Base-by-base conservation (phyloP, 192 early-diverging fungal genomes). In the Tieghemiomyces parasiticus region DNA sequence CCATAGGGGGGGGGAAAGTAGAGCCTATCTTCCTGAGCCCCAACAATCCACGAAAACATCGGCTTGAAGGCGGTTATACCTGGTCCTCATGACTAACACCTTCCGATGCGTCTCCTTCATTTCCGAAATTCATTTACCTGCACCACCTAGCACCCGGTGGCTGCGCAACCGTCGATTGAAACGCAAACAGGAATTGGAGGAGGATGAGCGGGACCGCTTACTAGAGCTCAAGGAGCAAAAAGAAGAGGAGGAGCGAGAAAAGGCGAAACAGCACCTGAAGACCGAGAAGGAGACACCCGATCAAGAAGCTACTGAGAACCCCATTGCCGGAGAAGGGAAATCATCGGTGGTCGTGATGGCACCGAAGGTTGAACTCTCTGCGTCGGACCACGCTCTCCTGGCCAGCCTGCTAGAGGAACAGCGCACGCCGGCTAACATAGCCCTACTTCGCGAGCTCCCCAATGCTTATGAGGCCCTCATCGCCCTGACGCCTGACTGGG, bases 191-290 rank as follows among this genome's bases (percentile, higher is more conserved):
- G 90, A 93, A 64, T 62, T 77, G 33, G 85, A 88, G 52, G 60
- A 66, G 46, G 90, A 90, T 46, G 79, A 84, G 22, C 53, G 67
- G n/a, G 86, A 87, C 54, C 73, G 83, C n/a, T 38, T 64, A 22
- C 46, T 29, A 45, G 65, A 59, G 13, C 76, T 80, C 54, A 58
- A 69, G 20, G 73, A 77, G 32, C 69, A 76, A 46, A 67, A 70
- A 35, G 78, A 71, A 31, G 64, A 67, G 14, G 66, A 71, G n/a
- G 66, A 71, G 48, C 58, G 16, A 46, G 42, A 55, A 60, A 63
- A 58, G 64, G 65, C 46, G 59, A 70, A 35, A 47, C 54, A 48
- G 64, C 12, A 35, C 31, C 30, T 30, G 53, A 44, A 47, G 65
- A 33, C 63, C 50, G 25, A 53, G 64, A 13, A 32, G 30, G 28